These are phyloP conservation scores for Vitis hybrid DNA, from an alignment of 177 flowering plant genomes.

Conservation along the genomic window DNA sequence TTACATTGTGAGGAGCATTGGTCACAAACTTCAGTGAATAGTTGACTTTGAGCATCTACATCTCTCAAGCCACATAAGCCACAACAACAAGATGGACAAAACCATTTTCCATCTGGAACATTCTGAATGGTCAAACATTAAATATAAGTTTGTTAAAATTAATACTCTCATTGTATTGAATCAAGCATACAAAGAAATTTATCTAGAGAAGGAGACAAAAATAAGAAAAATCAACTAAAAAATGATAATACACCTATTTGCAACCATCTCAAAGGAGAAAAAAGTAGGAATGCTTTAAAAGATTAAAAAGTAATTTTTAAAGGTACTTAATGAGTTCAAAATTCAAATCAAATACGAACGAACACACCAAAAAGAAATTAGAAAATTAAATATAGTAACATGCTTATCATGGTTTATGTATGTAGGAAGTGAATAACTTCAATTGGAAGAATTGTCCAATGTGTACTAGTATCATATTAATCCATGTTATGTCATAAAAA, in stretches of 20 bases:
- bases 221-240: not conserved
- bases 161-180: not conserved
- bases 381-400: not conserved
- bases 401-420: not conserved
- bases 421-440: not conserved
- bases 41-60: not conserved
- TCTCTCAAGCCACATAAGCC: conserved; percentile 12
- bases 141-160: not conserved
- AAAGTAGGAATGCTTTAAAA: not conserved
- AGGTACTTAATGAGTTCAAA: not conserved
- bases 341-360: not conserved
- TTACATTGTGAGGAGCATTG: conserved; percentile 13
- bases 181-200: not conserved
- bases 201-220: not conserved
- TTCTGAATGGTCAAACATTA: conserved; percentile 8
- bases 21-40: conserved; percentile 5
- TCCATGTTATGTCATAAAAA: too few species aligned
- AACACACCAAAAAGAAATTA: not conserved
- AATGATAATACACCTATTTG: not conserved
- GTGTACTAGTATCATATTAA: too few species aligned
- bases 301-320: not conserved
- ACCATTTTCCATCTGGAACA: conserved; percentile 14
- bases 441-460: not conserved
- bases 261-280: not conserved
- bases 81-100: conserved; percentile 13